These are phyloP conservation scores for Aspergillus aculeatinus DNA, from an alignment of 2,329 filamentous ascomycete genomes.

Conservation along the genomic window DNA sequence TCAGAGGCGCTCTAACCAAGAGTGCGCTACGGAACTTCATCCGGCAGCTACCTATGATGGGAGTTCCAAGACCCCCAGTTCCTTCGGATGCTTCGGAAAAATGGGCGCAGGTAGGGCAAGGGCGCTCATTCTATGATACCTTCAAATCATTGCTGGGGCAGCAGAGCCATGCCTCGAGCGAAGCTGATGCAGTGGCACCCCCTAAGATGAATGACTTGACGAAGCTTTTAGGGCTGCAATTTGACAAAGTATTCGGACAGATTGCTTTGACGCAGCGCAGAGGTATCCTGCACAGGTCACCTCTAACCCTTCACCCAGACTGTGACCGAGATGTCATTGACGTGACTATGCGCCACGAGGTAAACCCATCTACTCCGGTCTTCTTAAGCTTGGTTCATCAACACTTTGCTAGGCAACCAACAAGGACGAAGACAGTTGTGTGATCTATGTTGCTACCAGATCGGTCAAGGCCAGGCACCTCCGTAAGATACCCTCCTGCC, in stretches of 20 bases:
- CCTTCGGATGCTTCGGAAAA: constrained; percentile 44
- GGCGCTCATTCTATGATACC: constrained; percentile 44
- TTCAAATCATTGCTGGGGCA: constrained; percentile 54
- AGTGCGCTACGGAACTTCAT: constrained; percentile 65
- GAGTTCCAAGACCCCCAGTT: constrained; percentile 24
- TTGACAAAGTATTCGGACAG: constrained; percentile 62
- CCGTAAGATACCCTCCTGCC: constrained; percentile 24
- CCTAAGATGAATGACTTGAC: constrained; percentile 65
- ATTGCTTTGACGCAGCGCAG: constrained; percentile 69
- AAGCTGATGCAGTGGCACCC: constrained; percentile 52
- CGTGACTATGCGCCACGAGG: constrained; percentile 57
- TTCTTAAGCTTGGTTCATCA: constrained; percentile 6
- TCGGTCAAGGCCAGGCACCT: constrained; percentile 34
- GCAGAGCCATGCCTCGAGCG: constrained; percentile 50
- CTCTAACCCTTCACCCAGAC: constrained; percentile 48
- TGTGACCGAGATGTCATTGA: constrained; percentile 48
- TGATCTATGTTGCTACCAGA: constrained; percentile 36
- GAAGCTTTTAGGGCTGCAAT: constrained; percentile 57
- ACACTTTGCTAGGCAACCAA: constrained; percentile 23
- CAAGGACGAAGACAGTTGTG: constrained; percentile 23
- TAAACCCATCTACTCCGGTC: constrained; percentile 22
- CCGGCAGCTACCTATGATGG: constrained; percentile 37
- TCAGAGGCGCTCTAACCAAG: constrained; percentile 66
- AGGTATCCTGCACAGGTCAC: constrained; percentile 65
- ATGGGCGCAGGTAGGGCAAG: constrained; percentile 40